These are phyloP conservation scores for Neofusicoccum laricinum DNA, from an alignment of 2,329 filamentous ascomycete genomes.

Conservation along the genomic window DNA sequence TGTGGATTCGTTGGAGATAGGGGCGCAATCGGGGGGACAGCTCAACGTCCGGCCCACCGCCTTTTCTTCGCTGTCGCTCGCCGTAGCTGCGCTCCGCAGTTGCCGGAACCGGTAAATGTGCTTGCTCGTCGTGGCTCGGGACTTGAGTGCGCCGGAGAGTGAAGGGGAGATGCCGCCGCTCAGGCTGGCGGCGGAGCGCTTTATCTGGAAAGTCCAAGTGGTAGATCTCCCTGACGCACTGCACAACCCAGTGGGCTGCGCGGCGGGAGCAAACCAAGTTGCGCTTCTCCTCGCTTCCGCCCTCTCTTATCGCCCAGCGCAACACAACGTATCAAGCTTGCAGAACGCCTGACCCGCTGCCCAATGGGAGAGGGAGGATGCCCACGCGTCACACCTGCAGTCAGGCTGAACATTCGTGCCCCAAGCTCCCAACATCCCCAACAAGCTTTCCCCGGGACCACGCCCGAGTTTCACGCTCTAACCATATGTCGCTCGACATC, in stretches of 20 bases:
- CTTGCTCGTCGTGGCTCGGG: not conserved
- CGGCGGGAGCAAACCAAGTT: not conserved
- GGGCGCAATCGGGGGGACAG: not conserved
- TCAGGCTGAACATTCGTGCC: not conserved
- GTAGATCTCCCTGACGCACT: constrained; percentile 1
- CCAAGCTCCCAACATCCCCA: not conserved
- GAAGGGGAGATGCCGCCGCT: not conserved
- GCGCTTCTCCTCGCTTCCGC: constrained; percentile 8
- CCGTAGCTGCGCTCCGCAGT: not conserved
- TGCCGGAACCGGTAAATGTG: not conserved
- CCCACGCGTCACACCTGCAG: not conserved
- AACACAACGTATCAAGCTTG: constrained; percentile 10
- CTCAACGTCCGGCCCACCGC: not conserved
- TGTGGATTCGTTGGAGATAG: constrained; percentile 3
- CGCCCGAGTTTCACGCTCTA: not conserved
- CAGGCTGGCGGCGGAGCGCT: not conserved
- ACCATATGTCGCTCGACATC: not conserved
- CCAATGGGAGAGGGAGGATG: not conserved
- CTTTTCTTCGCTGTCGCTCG: not conserved
- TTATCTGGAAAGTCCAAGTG: not conserved
- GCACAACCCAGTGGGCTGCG: not conserved
- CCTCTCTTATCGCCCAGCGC: constrained; percentile 7
- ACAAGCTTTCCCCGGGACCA: not conserved
- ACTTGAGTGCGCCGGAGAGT: not conserved
- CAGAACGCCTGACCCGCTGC: not conserved